Base-by-base conservation (phyloP, 2,329 filamentous ascomycete genomes). In the Aspergillus tamarii region DNA sequence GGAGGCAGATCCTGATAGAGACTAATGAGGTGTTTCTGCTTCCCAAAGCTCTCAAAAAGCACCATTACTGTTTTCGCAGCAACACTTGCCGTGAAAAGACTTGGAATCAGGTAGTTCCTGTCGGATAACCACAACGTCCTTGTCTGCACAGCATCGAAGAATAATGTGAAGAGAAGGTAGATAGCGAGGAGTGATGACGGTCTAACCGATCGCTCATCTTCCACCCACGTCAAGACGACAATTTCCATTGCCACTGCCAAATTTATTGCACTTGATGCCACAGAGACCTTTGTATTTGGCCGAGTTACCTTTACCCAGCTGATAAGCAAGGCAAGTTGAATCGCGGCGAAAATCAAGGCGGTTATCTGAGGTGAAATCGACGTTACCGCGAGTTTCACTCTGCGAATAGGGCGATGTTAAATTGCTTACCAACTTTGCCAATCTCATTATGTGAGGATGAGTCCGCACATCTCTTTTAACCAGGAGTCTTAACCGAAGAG, bases 111-210 rank as follows among this genome's bases (percentile, higher is more conserved):
- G 62, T 7, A 59, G 54, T 39, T 66, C 59, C 23, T 10, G 39
- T 6, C 39, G 10, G 21, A 28, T 7, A 80, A 63, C 71, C 70
- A 76, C 52, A 76, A 65, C 9, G 76, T 83, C n/a, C 82, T 75
- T 2, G 76, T 73, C 34, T 77, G 76, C 16, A 74, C 75, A 16
- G 73, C 72, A 68, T 83, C 81, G 54, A 84, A 76, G 2, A 81
- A 30, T 14, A 78, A 63, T 0, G 80, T 77, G 46, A 82, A 60
- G 7, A 80, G 66, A 3, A 84, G 75, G 66, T 82, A 84, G n/a
- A 77, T 54, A 50, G 66, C 28, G 71, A 78, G 65, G 45, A 71
- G 50, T 30, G 66, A 61, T 6, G 70, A 73, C 11, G 72, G 72
- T 26, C 66, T 61, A 12, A 67, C 63, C 6, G 70, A 71, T 36